Evolutionary conservation across 2,329 filamentous ascomycete genomes (phyloP), one percentile per base, ranked within the genome.

Genomic region (Huntiella omanensis): DNA sequence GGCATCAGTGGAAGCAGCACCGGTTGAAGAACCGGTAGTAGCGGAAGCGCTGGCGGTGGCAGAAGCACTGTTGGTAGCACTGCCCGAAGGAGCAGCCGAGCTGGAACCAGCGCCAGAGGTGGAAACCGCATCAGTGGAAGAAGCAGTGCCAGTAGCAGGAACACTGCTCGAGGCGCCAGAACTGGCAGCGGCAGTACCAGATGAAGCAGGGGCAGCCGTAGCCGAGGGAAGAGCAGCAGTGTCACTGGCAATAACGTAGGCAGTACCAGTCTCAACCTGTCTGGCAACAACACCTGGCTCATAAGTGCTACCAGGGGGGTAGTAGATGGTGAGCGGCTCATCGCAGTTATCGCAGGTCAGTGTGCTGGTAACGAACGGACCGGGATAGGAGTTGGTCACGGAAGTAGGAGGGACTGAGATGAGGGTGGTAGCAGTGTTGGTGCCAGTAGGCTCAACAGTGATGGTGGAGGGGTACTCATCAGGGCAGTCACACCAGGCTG

Each of bases 401-500:
- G 13, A 42, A 3, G 43, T 45, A 10, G 47, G 43, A 1, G 47
- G 47, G 4, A 49, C 43, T 0, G 47, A 49, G 19, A 49, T 46
- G 1, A 49, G 4, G 3, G 47, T 49, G 3, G 47, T 49, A 10
- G 38, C 38, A 1, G 43, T 43, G 19, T 45, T 43, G 11, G 47
- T 49, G 7, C 47, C 47, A n/a, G 38, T 43, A 5, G 47, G 47
- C 17, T 37, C 35, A 12, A 49, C 28, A 2, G 47, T 49, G 10
- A 49, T 19, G 4, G 43, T 46, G n/a, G 47, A 32, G 4, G 43
- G 47, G 22, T 49, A 49, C 13, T 13, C 36, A 5, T 40, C 38
- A 2, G 47, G 47, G 28, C 47, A 49, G n/a, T 45, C 47, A 13
- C 47, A 46, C 33, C 42, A 49, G 1, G 43, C 47, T 6, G 43